phyloP scores from a whole-genome alignment of 768 basidiomycete genomes.

The Hydnomerulius pinastri region DNA sequence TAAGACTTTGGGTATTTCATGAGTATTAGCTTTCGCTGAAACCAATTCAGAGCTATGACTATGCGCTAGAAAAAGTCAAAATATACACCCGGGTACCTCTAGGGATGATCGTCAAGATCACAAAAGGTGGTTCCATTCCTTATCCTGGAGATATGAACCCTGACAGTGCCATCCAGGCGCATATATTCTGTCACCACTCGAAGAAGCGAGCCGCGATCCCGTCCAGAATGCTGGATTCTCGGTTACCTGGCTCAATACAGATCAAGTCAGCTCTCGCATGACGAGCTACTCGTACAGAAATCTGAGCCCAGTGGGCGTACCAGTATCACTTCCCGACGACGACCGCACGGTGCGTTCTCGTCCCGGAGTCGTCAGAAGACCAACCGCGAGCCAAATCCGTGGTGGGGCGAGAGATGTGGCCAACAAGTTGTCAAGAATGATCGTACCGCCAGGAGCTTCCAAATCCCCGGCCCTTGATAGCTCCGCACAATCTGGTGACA shows the following conservation, averaged over 20 bases:
- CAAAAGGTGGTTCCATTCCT: slow-evolving; percentile 58
- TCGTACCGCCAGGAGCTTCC: slow-evolving; percentile 16
- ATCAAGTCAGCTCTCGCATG: slow-evolving; percentile 68
- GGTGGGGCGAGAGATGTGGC: slow-evolving; percentile 7
- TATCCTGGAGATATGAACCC: neutral
- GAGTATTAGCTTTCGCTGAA: slow-evolving; percentile 1
- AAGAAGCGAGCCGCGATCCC: slow-evolving; percentile 88
- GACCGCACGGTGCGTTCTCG: neutral
- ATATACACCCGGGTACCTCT: slow-evolving; percentile 88
- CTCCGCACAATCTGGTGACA: slow-evolving; percentile 38
- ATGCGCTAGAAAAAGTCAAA: slow-evolving; percentile 89
- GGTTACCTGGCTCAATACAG: slow-evolving; percentile 72
- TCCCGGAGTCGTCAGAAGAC: neutral
- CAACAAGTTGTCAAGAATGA: slow-evolving; percentile 28
- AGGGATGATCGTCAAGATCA: slow-evolving; percentile 72
- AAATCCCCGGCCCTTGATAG: slow-evolving; percentile 37
- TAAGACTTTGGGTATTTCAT: slow-evolving; percentile 38
- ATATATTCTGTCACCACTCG: slow-evolving; percentile 91
- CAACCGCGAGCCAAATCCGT: neutral
- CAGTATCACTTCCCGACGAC: neutral
- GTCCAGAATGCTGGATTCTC: slow-evolving; percentile 88
- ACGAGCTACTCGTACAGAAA: slow-evolving; percentile 89
- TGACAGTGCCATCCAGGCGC: slow-evolving; percentile 55
- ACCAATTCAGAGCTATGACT: slow-evolving; percentile 79
- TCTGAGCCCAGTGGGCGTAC: slow-evolving; percentile 41